Evolutionary conservation across 176 grass and related monocot genomes (phyloP).

Genomic region (Zizania latifolia): DNA sequence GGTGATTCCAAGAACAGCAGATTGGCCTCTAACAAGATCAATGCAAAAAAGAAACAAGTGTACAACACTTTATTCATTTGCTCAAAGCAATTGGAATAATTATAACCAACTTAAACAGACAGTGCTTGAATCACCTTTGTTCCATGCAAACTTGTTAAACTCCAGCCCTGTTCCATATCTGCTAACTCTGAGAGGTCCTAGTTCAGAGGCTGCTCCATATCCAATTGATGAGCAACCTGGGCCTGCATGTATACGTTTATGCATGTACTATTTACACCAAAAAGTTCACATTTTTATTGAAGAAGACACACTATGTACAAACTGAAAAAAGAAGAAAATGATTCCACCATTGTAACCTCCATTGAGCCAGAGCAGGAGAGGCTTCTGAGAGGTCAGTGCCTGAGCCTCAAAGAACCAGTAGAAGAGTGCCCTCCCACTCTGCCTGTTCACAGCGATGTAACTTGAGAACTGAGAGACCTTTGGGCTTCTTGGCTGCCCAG

Average conservation of each 20-base stretch:
- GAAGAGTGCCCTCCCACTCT: constrained; percentile 52
- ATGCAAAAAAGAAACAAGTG: background rate
- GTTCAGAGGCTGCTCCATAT: constrained; percentile 62
- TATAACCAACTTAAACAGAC: background rate
- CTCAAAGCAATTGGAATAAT: background rate
- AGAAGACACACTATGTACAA: too few species aligned
- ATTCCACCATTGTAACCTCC: too few species aligned
- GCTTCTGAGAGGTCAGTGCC: constrained; percentile 29
- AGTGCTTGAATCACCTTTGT: constrained; percentile 54
- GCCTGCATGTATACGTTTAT: too few species aligned
- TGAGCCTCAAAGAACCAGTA: constrained; percentile 65
- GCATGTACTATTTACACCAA: too few species aligned
- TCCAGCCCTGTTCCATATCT: constrained; percentile 55
- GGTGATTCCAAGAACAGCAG: constrained; percentile 78
- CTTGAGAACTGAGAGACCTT: constrained; percentile 50
- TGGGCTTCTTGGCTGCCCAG: constrained; percentile 39
- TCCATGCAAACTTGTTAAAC: constrained; percentile 84
- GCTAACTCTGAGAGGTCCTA: constrained; percentile 65
- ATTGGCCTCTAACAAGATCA: constrained; percentile 60
- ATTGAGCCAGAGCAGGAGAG: constrained; percentile 62
- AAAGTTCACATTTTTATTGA: too few species aligned
- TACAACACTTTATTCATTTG: background rate
- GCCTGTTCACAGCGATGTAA: constrained; percentile 41
- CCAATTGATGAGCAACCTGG: constrained; percentile 73
- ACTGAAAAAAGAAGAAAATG: too few species aligned